Percentiles rank a stretch among this genome's conserved stretches.
Evolutionary conservation across 1,139 yeast genomes (phyloP).

Genomic region (Nakaseomyces bracarensis): DNA sequence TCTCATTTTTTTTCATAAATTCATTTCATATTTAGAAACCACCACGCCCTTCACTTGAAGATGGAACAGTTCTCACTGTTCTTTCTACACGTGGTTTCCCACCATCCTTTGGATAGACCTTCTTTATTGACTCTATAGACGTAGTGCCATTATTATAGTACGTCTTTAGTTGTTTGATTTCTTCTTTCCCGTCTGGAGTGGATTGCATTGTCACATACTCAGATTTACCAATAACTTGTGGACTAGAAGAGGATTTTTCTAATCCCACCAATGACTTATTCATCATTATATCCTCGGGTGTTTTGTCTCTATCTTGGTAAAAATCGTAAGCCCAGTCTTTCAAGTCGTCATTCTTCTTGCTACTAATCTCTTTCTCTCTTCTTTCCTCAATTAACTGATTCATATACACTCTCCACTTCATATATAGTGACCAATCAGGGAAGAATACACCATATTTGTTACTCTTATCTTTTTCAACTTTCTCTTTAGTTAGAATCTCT

Average conservation of each 20-base stretch:
- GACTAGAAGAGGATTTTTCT: slow-evolving; percentile 26
- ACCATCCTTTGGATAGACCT: slow-evolving; percentile 35
- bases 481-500: slow-evolving; percentile 46
- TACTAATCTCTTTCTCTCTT: slow-evolving; percentile 20
- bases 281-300: slow-evolving; percentile 31
- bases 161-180: slow-evolving; percentile 45
- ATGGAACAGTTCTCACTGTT: slow-evolving; percentile 17
- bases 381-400: slow-evolving; percentile 33
- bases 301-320: slow-evolving; percentile 15
- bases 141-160: slow-evolving; percentile 63
- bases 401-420: slow-evolving; percentile 57
- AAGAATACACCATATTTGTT: slow-evolving; percentile 44
- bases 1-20: no score
- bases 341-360: slow-evolving; percentile 13
- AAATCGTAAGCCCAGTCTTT: slow-evolving; percentile 7
- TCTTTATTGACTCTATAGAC: slow-evolving; percentile 32
- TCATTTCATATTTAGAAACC: slow-evolving; percentile 14
- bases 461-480: slow-evolving; percentile 34
- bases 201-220: slow-evolving; percentile 40
- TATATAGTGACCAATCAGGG: slow-evolving; percentile 52
- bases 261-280: slow-evolving; percentile 6
- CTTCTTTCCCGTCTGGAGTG: slow-evolving; percentile 49
- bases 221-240: slow-evolving; percentile 43
- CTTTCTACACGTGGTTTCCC: slow-evolving; percentile 29
- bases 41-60: slow-evolving; percentile 12